phyloP scores from a whole-genome alignment of 2,329 filamentous ascomycete species.

The Lasiodiplodia hormozganensis region DNA sequence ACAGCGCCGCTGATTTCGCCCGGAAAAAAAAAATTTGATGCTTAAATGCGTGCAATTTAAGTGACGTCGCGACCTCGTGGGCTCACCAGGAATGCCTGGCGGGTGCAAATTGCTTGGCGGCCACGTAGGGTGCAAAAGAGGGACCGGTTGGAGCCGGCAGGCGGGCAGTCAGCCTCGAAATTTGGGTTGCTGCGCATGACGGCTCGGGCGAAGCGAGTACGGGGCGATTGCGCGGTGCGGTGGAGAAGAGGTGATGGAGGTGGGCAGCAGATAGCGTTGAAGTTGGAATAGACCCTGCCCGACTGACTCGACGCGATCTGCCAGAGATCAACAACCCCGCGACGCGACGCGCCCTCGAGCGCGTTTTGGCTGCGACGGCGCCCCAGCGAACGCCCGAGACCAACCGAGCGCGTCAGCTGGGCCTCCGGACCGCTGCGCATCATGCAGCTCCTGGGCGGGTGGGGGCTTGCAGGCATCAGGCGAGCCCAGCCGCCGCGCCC shows the following conservation, averaged over 20 bases:
- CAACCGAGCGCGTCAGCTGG: background rate
- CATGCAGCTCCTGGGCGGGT: background rate
- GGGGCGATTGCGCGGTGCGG: constrained; percentile 1
- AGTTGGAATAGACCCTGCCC: background rate
- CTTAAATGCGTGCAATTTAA: background rate
- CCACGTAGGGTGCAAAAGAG: background rate
- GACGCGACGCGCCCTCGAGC: background rate
- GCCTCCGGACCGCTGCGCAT: background rate
- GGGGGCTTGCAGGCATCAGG: background rate
- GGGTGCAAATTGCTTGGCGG: background rate
- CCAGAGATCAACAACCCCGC: constrained; percentile 5
- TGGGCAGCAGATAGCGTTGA: background rate
- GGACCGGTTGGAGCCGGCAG: background rate
- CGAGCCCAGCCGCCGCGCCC: constrained; percentile 8
- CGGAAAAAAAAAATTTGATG: background rate
- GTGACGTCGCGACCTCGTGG: background rate
- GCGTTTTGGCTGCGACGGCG: background rate
- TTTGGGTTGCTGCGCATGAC: background rate
- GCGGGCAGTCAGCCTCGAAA: background rate
- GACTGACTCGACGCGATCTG: constrained; percentile 19
- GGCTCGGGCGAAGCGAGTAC: constrained; percentile 1
- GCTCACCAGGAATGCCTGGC: constrained; percentile 3
- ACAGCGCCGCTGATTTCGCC: background rate
- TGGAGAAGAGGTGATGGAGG: background rate
- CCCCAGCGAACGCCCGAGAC: background rate